Base-by-base conservation (phyloP, 805 yeast genomes). In the Huiozyma sinensis region DNA sequence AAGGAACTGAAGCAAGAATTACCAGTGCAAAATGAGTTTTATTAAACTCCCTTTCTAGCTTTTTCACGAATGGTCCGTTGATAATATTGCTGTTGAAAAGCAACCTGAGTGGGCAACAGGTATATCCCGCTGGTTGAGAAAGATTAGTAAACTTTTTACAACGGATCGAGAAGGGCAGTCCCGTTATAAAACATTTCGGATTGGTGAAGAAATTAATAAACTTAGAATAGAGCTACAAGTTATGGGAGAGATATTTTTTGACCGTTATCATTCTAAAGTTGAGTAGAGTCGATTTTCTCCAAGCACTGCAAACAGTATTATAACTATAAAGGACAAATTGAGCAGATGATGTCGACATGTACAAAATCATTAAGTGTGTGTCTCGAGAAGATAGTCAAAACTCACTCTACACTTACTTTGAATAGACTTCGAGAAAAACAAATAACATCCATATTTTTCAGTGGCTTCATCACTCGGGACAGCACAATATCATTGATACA, bases 11-110 rank as follows among this genome's bases (percentile, higher is more conserved):
- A 28, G 6, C 6, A 12, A 37, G 11, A 31, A 17, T 5, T n/a
- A n/a, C n/a, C n/a, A n/a, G n/a, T n/a, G n/a, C n/a, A n/a, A n/a
- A n/a, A n/a, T n/a, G n/a, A n/a, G n/a, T n/a, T 10, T 9, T 7
- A 33, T 11, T 7, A 31, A 31, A 17, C 24, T 3, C 24, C 24
- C 4, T 17, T 17, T 17, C 24, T 4, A 40, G 6, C 42, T 56
- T 17, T 59, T 52, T n/a, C 46, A 47, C 12, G 61, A 59, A 38
- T 39, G 60, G 8, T 46, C 52, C 6, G 6, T 9, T 35, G 37
- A 41, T 32, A 24, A 12, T 12, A 29, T 9, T n/a, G 7, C 9
- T 6, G 11, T 38, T 13, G 11, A n/a, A 7, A 39, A 40, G 4
- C 41, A 50, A 10, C 34, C 24, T 17, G 24, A 17, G 24, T 2